These are phyloP conservation scores for Moniliophthora roreri DNA, from an alignment of 1,284 basidiomycete genomes.

Conservation along the genomic window DNA sequence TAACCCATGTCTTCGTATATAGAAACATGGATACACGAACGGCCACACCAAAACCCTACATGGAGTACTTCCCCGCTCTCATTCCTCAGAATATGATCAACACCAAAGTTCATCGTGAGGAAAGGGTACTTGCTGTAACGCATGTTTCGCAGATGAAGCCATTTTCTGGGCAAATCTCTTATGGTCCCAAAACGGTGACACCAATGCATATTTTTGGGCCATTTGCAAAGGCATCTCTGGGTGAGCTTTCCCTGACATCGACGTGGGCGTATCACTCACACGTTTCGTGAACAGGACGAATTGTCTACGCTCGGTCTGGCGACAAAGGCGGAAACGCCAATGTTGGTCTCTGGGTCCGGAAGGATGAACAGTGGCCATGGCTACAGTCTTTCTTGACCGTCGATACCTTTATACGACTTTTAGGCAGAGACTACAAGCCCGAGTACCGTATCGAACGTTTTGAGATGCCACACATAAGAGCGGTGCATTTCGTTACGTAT, in stretches of 20 bases:
- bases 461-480: conserved; percentile 20
- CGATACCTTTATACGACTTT: conserved; percentile 17
- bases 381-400: conserved; percentile 17
- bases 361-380: conserved; percentile 19
- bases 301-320: conserved; percentile 22
- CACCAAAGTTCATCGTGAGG: conserved; percentile 8
- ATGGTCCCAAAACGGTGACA: conserved; percentile 4
- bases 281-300: conserved; percentile 7
- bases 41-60: conserved; percentile 10
- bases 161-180: conserved; percentile 10
- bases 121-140: conserved; percentile 8
- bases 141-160: conserved; percentile 12
- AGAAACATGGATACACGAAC: conserved; percentile 12
- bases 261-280: no score
- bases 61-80: conserved; percentile 10
- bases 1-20: background rate
- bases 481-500: conserved; percentile 23
- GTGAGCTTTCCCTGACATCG: background rate
- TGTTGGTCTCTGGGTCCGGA: conserved; percentile 21
- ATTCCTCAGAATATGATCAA: conserved; percentile 6
- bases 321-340: conserved; percentile 24
- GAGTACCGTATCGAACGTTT: conserved; percentile 17
- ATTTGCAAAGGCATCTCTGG: conserved; percentile 19
- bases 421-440: conserved; percentile 19
- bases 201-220: conserved; percentile 15